Base-by-base conservation (phyloP, 23 red algal species). In the Gracilaria domingensis region DNA sequence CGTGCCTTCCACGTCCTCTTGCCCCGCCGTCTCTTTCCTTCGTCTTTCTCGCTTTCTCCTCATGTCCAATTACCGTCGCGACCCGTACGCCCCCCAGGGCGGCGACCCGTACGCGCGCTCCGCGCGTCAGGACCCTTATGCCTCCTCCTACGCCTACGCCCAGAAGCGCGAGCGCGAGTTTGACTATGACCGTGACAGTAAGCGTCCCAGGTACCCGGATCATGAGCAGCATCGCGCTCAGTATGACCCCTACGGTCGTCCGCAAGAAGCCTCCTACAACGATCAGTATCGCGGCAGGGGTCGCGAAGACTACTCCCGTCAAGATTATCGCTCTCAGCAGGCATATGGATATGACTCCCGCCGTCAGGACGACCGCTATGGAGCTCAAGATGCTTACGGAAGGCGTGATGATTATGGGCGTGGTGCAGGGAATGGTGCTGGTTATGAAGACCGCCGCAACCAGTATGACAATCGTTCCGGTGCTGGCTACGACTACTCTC, bases 31-130 rank as follows among this genome's bases (percentile, higher is more conserved):
- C n/a, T n/a, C 60, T 6, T 1, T 66, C 2, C 4, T 20, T 32
- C 32, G 4, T 69, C 16, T 69, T 1, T 8, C 33, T 20, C 45
- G 5, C 42, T 50, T 50, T 20, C 36, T 56, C 54, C 2, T 23
- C 28, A 86, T 86, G 82, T 86, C 82, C 61, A 72, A 69, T 40
- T 86, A 86, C 64, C 62, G 82, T 26, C 30, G 82, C 20, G 82
- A 86, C 62, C 82, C 82, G 36, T 86, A 86, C 82, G 82, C 61
- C 59, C 40, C 82, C 0, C 53, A 65, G 55, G 53, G 58, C 42
- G 42, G 42, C 20, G 79, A 82, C 79, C 79, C 79, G 6, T 86
- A 86, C 64, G 82, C 62, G 40, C 82, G 82, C 40, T 48, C 47
- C 28, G 30, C 34, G 35, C 47, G 79, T 9, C 53, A 59, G 30